These are phyloP conservation scores for Rhodosporidiobolus odoratus DNA, from an alignment of 768 basidiomycete genomes.

Conservation along the genomic window DNA sequence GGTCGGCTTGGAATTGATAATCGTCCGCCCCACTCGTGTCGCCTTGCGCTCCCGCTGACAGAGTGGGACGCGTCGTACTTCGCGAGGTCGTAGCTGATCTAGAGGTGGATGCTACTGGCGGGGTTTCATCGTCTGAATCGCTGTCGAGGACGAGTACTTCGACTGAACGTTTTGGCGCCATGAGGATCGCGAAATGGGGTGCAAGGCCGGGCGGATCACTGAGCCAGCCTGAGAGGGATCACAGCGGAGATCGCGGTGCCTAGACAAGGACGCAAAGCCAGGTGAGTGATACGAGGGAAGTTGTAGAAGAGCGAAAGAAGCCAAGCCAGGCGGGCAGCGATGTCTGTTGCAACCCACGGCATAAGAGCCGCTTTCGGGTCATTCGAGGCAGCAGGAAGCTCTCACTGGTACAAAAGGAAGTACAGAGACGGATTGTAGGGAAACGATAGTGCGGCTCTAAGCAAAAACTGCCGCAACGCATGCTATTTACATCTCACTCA, in stretches of 20 bases:
- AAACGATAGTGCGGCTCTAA: no score
- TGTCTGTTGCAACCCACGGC: no score
- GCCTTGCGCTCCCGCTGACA: neutral
- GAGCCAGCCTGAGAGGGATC: neutral
- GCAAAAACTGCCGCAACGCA: no score
- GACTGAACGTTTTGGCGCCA: constrained; percentile 18
- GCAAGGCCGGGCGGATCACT: neutral
- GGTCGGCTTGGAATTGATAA: neutral
- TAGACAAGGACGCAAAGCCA: no score
- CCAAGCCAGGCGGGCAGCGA: no score
- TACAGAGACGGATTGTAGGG: no score
- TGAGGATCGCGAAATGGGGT: neutral
- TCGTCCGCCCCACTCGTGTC: neutral
- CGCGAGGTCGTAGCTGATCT: neutral
- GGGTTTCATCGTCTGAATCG: constrained; percentile 1
- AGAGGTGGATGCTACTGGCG: neutral
- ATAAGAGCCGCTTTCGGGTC: no score
- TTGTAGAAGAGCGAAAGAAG: neutral
- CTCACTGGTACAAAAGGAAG: no score
- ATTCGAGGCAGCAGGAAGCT: no score
- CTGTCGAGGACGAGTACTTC: constrained; percentile 11
- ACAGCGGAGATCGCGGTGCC: neutral
- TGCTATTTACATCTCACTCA: no score
- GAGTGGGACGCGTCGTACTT: neutral
- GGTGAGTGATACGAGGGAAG: neutral